Evolutionary conservation across 2,329 filamentous ascomycete species (phyloP), one percentile per base, ranked within the genome.

Genomic region (Biscogniauxia mediterranea): DNA sequence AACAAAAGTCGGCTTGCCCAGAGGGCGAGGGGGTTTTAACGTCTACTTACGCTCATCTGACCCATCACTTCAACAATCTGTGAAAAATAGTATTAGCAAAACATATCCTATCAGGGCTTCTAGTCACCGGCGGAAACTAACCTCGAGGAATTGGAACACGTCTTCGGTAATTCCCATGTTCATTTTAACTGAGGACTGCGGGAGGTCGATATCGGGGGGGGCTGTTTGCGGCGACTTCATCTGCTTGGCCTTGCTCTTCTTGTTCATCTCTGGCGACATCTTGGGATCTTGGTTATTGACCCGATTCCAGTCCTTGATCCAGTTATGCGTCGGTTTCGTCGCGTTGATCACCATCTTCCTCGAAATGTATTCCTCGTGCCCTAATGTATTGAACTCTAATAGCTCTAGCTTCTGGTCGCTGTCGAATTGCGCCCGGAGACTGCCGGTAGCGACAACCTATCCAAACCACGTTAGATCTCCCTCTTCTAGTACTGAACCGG

Each of bases 311-410:
- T 89, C 86, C 75, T 89, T 89, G 67, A 83, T 79, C 86, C 86
- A 89, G 64, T 82, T 80, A 65, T 89, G 86, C 25, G 83, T 78
- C 1, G 86, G 86, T 68, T 84, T 83, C 15, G 86, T 85, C 6
- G 84, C 84, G 52, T 87, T 79, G 49, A 89, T 83, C 8, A 87
- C 83, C 65, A 82, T 81, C 63, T 81, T 85, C 58, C 92, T 86
- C 21, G 93, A 89, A 53, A 98, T 80, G 70, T 90, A 97, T 76
- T 98, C 93, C 67, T 93, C 91, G 70, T 96, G 90, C 55, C 82
- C 83, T 42, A 81, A 84, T 1, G 91, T 92, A 54, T 88, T 82
- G 67, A 98, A 93, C 69, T 97, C 92, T 55, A 98, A 83, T 62
- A 92, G 81, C 64, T 97, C 92, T 62, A 99, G 89, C 74, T 90